Percentiles rank a stretch among this genome's conserved stretches.
Conservation (phyloP, 1,139 yeast species). For the Suhomyces wounanorum region DNA sequence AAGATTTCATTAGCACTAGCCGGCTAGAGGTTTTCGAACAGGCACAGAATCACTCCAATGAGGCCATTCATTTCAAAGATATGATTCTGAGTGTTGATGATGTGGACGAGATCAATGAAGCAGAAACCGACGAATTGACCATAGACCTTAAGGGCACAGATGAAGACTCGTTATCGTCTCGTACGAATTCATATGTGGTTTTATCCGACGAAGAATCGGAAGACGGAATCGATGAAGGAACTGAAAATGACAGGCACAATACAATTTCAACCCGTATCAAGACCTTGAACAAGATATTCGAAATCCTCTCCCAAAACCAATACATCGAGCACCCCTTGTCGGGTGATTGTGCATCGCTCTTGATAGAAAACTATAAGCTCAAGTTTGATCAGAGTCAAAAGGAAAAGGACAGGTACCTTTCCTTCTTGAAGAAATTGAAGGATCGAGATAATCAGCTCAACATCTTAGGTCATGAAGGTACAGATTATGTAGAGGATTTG, state of each 20-base stretch:
- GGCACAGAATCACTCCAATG: conserved; percentile 15
- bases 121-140: conserved; percentile 16
- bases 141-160: conserved; percentile 3
- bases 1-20: conserved; percentile 36
- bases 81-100: conserved; percentile 21
- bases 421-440: conserved; percentile 68
- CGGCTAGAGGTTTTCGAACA: conserved; percentile 31
- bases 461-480: conserved; percentile 8
- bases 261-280: conserved; percentile 18
- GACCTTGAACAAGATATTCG: conserved; percentile 53
- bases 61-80: conserved; percentile 22
- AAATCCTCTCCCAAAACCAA: conserved; percentile 58
- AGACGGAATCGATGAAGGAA: conserved; percentile 9
- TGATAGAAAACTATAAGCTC: conserved; percentile 66
- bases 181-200: conserved; percentile 37
- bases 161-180: conserved; percentile 8
- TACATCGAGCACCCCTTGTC: conserved; percentile 91
- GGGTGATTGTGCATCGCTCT: conserved; percentile 72
- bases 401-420: conserved; percentile 78
- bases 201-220: conserved; percentile 23
- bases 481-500: conserved; percentile 17
- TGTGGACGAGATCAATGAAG: conserved; percentile 18
- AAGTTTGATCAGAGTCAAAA: conserved; percentile 73
- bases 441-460: conserved; percentile 26
- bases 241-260: conserved; percentile 9